Evolutionary conservation across 2,329 filamentous ascomycete species (phyloP), one percentile per base, ranked within the genome.

Genomic region (Gnomoniopsis smithogilvyi): DNA sequence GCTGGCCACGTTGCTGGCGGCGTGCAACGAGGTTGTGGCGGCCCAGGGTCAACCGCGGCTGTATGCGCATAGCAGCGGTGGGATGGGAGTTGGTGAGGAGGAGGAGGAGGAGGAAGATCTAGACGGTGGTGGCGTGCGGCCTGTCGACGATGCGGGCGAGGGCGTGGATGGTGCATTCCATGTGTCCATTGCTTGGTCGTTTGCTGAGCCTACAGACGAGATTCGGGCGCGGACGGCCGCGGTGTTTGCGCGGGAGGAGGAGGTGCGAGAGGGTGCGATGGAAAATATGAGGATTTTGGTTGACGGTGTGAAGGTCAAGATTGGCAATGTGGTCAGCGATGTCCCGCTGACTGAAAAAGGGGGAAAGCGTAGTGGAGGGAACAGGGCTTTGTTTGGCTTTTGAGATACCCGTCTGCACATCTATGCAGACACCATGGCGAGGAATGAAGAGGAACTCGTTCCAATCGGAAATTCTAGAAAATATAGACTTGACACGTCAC

Each of bases 171-270:
- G 79, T 51, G 84, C 82, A 22, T 97, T 97, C 68, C 95, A 99
- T 73, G 77, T 98, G 61, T 96, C 92, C 49, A 85, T 99, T 58
- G 95, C 89, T 0, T 98, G 94, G 95, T 89, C 84, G 1, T 79
- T 94, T 62, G 72, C 78, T 11, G 70, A 76, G 46, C 86, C 85
- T 0, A 76, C 72, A 6, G 60, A 74, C 3, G 77, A 80, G 36
- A 67, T 81, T 15, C 67, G 68, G 17, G 63, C 70, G 52, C 67
- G 67, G 26, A 81, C 78, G 0, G 66, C 70, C 3, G 60, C 63
- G 3, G 63, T 72, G 3, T 75, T 73, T 48, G 62, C 51, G 3
- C 52, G 47, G 6, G 55, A 62, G 6, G 55, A 60, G 11, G 64
- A 66, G 49, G 64, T 66, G 49, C 56, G 69, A 14, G 67, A 63